A percentile compares a stretch with the other conserved stretches of the same genome.
These are phyloP conservation scores for Glycyrrhiza uralensis DNA, from an alignment of 306 rosid genomes.

Conservation along the genomic window DNA sequence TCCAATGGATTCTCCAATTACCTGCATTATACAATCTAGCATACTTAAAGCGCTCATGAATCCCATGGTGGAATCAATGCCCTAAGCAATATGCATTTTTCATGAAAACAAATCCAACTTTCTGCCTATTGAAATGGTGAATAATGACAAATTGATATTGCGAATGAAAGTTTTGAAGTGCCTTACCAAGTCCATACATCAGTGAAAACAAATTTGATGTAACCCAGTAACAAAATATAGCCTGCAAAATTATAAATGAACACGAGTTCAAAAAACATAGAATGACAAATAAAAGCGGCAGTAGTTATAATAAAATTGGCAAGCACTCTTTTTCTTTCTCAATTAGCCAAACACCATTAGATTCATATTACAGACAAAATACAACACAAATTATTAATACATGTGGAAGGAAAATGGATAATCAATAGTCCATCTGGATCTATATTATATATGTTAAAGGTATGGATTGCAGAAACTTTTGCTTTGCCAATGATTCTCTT, in stretches of 20 bases:
- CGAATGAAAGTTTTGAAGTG: constrained; percentile 16
- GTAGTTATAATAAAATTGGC: background rate
- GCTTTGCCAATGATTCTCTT: background rate
- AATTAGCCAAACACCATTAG: background rate
- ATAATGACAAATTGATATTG: constrained; percentile 8
- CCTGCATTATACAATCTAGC: background rate
- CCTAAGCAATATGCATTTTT: background rate
- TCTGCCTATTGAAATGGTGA: background rate
- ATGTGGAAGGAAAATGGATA: background rate
- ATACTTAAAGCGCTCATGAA: background rate
- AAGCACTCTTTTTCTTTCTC: background rate
- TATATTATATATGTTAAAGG: background rate
- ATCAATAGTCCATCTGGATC: background rate
- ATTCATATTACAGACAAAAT: background rate
- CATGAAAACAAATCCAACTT: background rate
- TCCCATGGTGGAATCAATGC: background rate
- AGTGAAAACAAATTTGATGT: constrained; percentile 85
- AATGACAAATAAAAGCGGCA: constrained; percentile 5
- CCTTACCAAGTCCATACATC: constrained; percentile 71
- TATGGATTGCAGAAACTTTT: background rate
- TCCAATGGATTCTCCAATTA: background rate
- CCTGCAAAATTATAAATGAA: constrained; percentile 52
- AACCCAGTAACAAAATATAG: constrained; percentile 90
- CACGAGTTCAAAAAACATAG: constrained; percentile 19
- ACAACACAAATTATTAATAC: background rate